Percentiles rank a stretch among this genome's conserved stretches.
Evolutionary conservation across 2,329 filamentous ascomycete species (phyloP).

Genomic region (Aspergillus clavatus): DNA sequence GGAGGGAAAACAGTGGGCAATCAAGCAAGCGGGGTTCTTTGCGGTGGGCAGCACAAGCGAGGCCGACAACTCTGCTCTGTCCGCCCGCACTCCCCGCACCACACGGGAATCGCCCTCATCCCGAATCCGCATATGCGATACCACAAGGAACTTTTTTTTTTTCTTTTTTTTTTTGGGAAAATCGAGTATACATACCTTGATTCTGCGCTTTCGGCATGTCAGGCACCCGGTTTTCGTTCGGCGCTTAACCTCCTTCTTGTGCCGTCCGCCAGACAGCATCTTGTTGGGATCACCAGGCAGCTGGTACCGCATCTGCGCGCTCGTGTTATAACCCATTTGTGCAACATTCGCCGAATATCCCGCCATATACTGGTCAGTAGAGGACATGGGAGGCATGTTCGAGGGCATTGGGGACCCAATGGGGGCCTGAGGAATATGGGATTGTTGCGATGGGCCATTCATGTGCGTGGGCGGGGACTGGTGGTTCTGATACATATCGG

Average conservation of each 20-base stretch:
- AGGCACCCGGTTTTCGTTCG: constrained; percentile 70
- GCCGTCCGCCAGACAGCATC: constrained; percentile 58
- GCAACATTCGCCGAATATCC: constrained; percentile 31
- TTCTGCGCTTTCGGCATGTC: constrained; percentile 61
- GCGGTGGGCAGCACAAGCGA: constrained; percentile 19
- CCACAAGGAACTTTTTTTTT: too few species aligned
- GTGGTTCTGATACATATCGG: constrained; percentile 32
- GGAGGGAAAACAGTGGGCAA: constrained; percentile 20
- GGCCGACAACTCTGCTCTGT: constrained; percentile 15
- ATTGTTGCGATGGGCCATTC: constrained; percentile 25
- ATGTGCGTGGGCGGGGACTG: constrained; percentile 15
- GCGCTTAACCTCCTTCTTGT: constrained; percentile 69
- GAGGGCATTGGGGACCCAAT: constrained; percentile 51
- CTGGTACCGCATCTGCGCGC: constrained; percentile 49
- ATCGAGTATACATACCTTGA: constrained; percentile 57
- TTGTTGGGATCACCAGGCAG: constrained; percentile 47
- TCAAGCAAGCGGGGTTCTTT: constrained; percentile 19
- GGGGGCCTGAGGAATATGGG: constrained; percentile 34
- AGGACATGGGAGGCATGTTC: constrained; percentile 45
- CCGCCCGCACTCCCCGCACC: constrained; percentile 6
- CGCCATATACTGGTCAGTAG: constrained; percentile 53
- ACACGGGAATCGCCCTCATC: constrained; percentile 2
- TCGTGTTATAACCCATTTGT: constrained; percentile 36
- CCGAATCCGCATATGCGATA: not conserved
- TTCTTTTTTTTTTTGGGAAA: too few species aligned